phyloP scores from a whole-genome alignment of 208 protist genomes.

The Crithidia expoeki region DNA sequence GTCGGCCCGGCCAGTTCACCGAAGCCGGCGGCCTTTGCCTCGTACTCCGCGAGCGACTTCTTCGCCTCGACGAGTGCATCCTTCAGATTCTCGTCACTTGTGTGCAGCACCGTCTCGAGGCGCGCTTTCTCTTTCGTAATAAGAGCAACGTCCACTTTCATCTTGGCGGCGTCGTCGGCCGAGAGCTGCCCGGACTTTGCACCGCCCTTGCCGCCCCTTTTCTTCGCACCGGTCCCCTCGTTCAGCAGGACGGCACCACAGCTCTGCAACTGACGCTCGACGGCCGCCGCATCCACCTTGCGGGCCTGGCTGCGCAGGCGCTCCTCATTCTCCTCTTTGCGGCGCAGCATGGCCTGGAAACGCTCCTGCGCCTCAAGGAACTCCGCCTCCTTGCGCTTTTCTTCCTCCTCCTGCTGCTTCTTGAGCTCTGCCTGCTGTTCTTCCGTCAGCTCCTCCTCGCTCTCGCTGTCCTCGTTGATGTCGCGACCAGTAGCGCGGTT shows the following conservation, averaged over 20 bases:
- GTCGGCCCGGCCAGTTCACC: slow-evolving; percentile 19
- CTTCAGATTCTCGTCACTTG: slow-evolving; percentile 68
- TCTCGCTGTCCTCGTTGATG: slow-evolving; percentile 56
- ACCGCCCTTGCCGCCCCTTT: slow-evolving; percentile 54
- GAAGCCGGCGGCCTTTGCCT: slow-evolving; percentile 32
- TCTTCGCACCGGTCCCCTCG: slow-evolving; percentile 36
- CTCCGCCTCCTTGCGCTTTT: slow-evolving; percentile 53
- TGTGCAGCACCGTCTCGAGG: slow-evolving; percentile 62
- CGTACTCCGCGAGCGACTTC: slow-evolving; percentile 45
- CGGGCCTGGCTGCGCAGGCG: slow-evolving; percentile 51
- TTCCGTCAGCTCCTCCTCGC: slow-evolving; percentile 40
- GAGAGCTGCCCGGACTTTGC: slow-evolving; percentile 49
- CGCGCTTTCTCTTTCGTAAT: slow-evolving; percentile 70
- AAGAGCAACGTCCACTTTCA: slow-evolving; percentile 59
- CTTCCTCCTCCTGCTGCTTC: slow-evolving; percentile 43
- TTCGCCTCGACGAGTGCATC: slow-evolving; percentile 55
- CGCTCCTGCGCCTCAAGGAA: slow-evolving; percentile 48
- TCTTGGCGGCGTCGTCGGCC: slow-evolving; percentile 50
- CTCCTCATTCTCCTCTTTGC: slow-evolving; percentile 69
- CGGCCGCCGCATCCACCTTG: slow-evolving; percentile 61
- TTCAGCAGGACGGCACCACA: slow-evolving; percentile 72
- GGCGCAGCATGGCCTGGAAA: slow-evolving; percentile 52
- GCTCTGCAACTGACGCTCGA: slow-evolving; percentile 62
- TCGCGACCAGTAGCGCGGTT: slow-evolving; percentile 47
- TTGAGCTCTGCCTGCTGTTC: slow-evolving; percentile 36